Percentiles rank a stretch among this genome's conserved stretches.
phyloP scores from a whole-genome alignment of 345 rosid genomes.

The Clausena lansium region DNA sequence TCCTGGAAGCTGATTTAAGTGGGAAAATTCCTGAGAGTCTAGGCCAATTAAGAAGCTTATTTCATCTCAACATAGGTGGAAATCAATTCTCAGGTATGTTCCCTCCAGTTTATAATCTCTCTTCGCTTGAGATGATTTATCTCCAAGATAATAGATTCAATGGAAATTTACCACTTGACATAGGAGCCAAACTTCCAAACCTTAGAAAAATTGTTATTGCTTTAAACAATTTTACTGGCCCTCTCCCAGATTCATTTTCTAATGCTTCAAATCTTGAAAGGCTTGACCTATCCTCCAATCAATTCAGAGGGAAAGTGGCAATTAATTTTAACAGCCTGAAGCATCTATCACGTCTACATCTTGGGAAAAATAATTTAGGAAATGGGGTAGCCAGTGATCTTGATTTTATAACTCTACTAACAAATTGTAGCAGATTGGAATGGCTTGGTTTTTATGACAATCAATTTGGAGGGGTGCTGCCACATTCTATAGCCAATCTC shows the following conservation, averaged over 20 bases:
- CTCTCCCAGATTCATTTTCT: slow-evolving; percentile 19
- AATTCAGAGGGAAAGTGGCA: slow-evolving; percentile 3
- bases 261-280: background rate
- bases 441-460: accelerated
- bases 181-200: slow-evolving; percentile 25
- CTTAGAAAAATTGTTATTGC: background rate
- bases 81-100: slow-evolving; percentile 1
- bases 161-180: slow-evolving; percentile 1
- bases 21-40: slow-evolving; percentile 3
- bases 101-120: slow-evolving; percentile 16
- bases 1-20: accelerated
- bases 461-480: slow-evolving; percentile 19
- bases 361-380: background rate
- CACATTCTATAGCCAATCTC: slow-evolving; percentile 3
- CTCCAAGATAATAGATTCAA: background rate
- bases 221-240: slow-evolving; percentile 12
- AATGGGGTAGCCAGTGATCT: background rate
- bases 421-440: slow-evolving; percentile 8
- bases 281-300: background rate
- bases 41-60: background rate
- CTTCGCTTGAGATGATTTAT: accelerated
- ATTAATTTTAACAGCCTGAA: background rate
- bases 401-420: slow-evolving; percentile 4
- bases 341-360: background rate
- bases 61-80: accelerated